Evolutionary conservation across 305 asterid species (phyloP).

Genomic region (Fraxinus ornus): DNA sequence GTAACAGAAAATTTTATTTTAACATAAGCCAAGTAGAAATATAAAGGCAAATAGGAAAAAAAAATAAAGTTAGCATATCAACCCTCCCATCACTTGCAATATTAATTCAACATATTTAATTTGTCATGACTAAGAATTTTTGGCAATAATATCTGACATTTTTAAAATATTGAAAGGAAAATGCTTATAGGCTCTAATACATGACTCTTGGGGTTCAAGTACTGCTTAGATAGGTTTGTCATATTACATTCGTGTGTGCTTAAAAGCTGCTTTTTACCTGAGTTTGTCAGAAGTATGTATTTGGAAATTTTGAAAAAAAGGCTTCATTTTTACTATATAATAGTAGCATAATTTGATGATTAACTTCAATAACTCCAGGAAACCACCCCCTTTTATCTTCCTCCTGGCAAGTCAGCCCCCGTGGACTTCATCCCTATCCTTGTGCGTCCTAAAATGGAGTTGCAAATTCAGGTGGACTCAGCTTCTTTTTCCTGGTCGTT

Average conservation of each 20-base stretch:
- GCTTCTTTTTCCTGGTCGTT: not conserved
- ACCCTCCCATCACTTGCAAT: not conserved
- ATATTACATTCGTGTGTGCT: not conserved
- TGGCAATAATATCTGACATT: not conserved
- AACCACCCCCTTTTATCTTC: not conserved
- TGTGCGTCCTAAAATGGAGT: not conserved
- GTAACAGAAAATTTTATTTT: not conserved
- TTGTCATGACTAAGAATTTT: not conserved
- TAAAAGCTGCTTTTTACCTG: not conserved
- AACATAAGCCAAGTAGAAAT: not conserved
- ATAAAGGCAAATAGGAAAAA: not conserved
- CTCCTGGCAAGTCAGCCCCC: not conserved
- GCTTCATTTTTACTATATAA: not conserved
- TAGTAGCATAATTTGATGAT: not conserved
- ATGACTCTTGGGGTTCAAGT: not conserved
- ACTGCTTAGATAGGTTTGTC: not conserved
- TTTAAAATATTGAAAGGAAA: not conserved
- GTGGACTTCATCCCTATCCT: not conserved
- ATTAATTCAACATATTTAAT: no score
- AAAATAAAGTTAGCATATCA: no score
- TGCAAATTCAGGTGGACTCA: not conserved
- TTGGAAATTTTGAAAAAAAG: not conserved
- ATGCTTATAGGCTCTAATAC: not conserved
- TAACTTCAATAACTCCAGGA: not conserved
- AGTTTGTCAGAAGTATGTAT: not conserved